These are phyloP conservation scores for Globisporangium echinulatum DNA, from an alignment of 352 stramenopile species.

Conservation along the genomic window DNA sequence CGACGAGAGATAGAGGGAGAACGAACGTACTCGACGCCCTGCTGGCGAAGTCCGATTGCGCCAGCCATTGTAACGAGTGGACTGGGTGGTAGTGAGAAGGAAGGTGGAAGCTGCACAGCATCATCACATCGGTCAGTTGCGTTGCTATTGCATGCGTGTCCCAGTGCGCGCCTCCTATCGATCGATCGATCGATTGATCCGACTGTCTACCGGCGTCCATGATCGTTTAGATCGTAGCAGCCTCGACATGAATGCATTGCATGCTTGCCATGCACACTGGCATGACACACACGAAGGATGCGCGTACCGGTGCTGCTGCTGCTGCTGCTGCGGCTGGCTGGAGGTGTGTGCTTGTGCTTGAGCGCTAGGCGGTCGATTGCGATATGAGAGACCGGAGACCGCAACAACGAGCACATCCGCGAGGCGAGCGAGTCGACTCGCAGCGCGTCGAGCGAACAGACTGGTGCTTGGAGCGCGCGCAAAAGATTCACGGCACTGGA, in stretches of 20 bases:
- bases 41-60: conserved; percentile 37
- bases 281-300: not conserved
- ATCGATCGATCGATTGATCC: no score
- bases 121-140: no score
- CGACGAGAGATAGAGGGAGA: no score
- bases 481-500: no score
- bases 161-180: no score
- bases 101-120: not conserved
- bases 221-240: no score
- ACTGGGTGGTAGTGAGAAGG: not conserved
- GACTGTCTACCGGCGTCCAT: no score
- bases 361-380: conserved; percentile 10
- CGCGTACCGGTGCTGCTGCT: not conserved
- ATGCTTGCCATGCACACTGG: no score
- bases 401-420: not conserved
- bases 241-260: no score
- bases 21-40: conserved; percentile 33
- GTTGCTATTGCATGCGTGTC: no score
- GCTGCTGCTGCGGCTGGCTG: no score
- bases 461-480: conserved; percentile 8
- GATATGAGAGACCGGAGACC: conserved; percentile 6
- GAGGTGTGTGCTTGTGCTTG: conserved; percentile 6
- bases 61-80: conserved; percentile 25
- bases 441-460: not conserved
- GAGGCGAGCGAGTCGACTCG: no score